Evolutionary conservation across 352 stramenopile species (phyloP), one percentile per base, ranked within the genome.

Genomic region (Thraustochytrium sp.): DNA sequence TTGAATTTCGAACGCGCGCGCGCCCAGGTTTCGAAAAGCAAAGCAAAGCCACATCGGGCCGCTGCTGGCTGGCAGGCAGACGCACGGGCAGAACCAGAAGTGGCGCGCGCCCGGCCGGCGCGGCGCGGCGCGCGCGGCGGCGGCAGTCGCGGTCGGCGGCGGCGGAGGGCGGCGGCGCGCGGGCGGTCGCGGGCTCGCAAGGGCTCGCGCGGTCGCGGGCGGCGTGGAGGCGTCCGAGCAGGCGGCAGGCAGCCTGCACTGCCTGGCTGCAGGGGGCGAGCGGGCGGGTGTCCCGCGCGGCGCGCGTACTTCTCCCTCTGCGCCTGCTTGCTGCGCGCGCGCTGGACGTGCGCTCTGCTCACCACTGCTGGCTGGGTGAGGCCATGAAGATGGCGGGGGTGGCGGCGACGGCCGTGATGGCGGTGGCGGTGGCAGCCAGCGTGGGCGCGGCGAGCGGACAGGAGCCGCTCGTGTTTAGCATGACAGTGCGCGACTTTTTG

Each of bases 401-500:
- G 42, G 42, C 42, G 42, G 42, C 5, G 5, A n/a, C n/a, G n/a
- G n/a, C n/a, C n/a, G n/a, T n/a, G n/a, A n/a, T n/a, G 18, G 44
- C 31, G n/a, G 9, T 75, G 38, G 38, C 44, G 36, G 38, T n/a
- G 23, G 16, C 36, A 11, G 38, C 62, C 31, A 8, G 2, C 21
- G 38, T 75, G 26, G 62, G 16, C 3, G 44, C 38, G 9, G 61
- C 31, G n/a, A 0, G 51, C 21, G 23, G 26, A 18, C 9, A 31
- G n/a, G 26, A 51, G 21, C 51, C 62, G 38, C 13, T 54, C 26
- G n/a, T 38, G 62, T 53, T 48, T 1, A 38, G 23, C 13, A 53
- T 82, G 31, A 82, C 74, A 2, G 40, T 73, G 26, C 74, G 74
- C 5, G 74, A 82, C 40, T 82, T 82, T 34, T 40, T 82, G 37